Base-by-base conservation (phyloP, 108 stramenopile genomes). In the Skeletonema tropicum region DNA sequence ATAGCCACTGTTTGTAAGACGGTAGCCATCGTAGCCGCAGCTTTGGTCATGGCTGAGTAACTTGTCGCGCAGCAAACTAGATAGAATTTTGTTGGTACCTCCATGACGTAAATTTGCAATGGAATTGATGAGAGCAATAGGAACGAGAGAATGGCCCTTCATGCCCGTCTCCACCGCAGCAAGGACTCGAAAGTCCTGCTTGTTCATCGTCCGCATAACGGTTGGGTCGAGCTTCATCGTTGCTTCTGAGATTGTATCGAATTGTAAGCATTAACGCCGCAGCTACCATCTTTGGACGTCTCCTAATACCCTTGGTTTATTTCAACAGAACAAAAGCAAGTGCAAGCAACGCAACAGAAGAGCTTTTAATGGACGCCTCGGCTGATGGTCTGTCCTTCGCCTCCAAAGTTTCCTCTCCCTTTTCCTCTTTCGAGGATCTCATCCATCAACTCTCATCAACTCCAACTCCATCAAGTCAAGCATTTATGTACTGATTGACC, bases 121-220 rank as follows among this genome's bases (percentile, higher is more conserved):
- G 75, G 81, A 80, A n/a, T 88, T 74, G 72, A 98, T 89, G 33
- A 99, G 89, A 29, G 91, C 79, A 30, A 89, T 68, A 3, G 99
- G 98, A 2, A 99, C 99, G 36, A 98, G 77, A 19, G 87, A 88
- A 71, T 98, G 98, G 63, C 90, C 91, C 65, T 91, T 88, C 99
- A 98, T 98, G 25, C 98, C 98, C 80, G 93, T 87, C 85, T 99
- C 99, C 25, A 98, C 92, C 14, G 98, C 99, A 41, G 95, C 92
- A 14, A 99, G 88, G 61, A 99, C 98, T 8, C 98, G 90, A 76
- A 90, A 98, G 87, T 99, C 98, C 68, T 87, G 68, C 41, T 76
- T 71, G 35, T 72, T 77, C 95, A 96, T 96, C 62, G 92, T 94
- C 39, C 93, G 85, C 88, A 96, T 84, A 3, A 96, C 92, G 29